These are phyloP conservation scores for Symbiotaphrina buchneri DNA, from an alignment of 495 filamentous ascomycete genomes.

Conservation along the genomic window DNA sequence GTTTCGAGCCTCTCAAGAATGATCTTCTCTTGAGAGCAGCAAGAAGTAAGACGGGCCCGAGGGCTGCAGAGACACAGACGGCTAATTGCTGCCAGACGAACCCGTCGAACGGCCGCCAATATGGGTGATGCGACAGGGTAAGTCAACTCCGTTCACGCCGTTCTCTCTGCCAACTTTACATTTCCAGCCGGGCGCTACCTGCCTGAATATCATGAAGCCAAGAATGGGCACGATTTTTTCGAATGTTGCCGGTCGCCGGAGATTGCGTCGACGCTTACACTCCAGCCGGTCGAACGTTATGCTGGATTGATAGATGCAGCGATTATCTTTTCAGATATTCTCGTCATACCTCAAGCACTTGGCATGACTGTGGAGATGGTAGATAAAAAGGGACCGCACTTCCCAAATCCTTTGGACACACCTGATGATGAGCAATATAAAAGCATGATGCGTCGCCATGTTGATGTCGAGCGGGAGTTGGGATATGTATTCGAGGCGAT, in stretches of 20 bases:
- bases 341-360: slow-evolving; percentile 93
- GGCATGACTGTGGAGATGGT: slow-evolving; percentile 96
- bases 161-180: not conserved
- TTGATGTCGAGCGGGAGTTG: slow-evolving; percentile 65
- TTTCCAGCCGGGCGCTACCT: slow-evolving; percentile 77
- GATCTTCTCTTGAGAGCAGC: slow-evolving; percentile 77
- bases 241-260: slow-evolving; percentile 86
- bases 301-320: slow-evolving; percentile 81
- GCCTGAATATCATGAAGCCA: slow-evolving; percentile 90
- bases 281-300: slow-evolving; percentile 86
- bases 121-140: slow-evolving; percentile 99
- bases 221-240: slow-evolving; percentile 82
- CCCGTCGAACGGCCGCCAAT: slow-evolving; percentile 77
- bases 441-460: slow-evolving; percentile 47
- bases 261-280: slow-evolving; percentile 71
- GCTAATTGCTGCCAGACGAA: slow-evolving; percentile 40
- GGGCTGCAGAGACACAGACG: too few relatives aligned
- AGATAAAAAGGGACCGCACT: slow-evolving; percentile 85
- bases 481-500: slow-evolving; percentile 93
- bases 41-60: slow-evolving; percentile 34
- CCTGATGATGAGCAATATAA: slow-evolving; percentile 65
- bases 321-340: slow-evolving; percentile 97
- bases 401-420: slow-evolving; percentile 58
- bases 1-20: slow-evolving; percentile 70
- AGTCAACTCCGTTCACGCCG: slow-evolving; percentile 3